These are phyloP conservation scores for Mycosarcoma mackinlayi DNA, from an alignment of 1,284 basidiomycete species.

Conservation along the genomic window DNA sequence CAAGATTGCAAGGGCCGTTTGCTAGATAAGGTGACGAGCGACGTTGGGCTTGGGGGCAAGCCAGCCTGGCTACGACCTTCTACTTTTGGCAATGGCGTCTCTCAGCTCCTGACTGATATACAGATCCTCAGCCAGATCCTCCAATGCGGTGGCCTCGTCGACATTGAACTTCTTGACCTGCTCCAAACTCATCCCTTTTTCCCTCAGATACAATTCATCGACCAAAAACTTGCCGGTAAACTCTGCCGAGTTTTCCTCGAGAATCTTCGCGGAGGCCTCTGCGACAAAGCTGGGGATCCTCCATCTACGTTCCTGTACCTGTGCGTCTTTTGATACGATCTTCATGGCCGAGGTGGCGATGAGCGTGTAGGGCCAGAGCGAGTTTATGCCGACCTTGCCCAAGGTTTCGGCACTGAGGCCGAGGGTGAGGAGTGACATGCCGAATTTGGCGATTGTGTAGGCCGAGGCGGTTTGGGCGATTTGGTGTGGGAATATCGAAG, in stretches of 20 bases:
- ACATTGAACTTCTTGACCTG: slow-evolving; percentile 45
- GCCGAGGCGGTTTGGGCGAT: slow-evolving; percentile 42
- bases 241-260: slow-evolving; percentile 41
- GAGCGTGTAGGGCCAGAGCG: slow-evolving; percentile 59
- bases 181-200: slow-evolving; percentile 39
- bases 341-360: slow-evolving; percentile 63
- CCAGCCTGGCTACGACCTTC: neutral
- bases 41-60: neutral
- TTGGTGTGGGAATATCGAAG: slow-evolving; percentile 41
- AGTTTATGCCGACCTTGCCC: slow-evolving; percentile 57
- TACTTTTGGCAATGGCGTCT: slow-evolving; percentile 41
- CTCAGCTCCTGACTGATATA: slow-evolving; percentile 62
- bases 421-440: slow-evolving; percentile 63
- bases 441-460: slow-evolving; percentile 65
- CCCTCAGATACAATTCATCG: slow-evolving; percentile 65
- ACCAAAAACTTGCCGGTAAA: slow-evolving; percentile 57
- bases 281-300: slow-evolving; percentile 60
- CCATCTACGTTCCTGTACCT: slow-evolving; percentile 48
- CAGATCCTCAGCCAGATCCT: slow-evolving; percentile 61
- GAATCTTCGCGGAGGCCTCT: slow-evolving; percentile 60
- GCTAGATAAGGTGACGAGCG: too few relatives aligned
- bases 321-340: slow-evolving; percentile 52
- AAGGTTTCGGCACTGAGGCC: slow-evolving; percentile 61
- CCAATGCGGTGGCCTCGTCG: slow-evolving; percentile 25
- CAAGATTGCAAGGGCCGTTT: too few relatives aligned